phyloP scores from a whole-genome alignment of 257 asterid species.

The Solanum bulbocastanum region DNA sequence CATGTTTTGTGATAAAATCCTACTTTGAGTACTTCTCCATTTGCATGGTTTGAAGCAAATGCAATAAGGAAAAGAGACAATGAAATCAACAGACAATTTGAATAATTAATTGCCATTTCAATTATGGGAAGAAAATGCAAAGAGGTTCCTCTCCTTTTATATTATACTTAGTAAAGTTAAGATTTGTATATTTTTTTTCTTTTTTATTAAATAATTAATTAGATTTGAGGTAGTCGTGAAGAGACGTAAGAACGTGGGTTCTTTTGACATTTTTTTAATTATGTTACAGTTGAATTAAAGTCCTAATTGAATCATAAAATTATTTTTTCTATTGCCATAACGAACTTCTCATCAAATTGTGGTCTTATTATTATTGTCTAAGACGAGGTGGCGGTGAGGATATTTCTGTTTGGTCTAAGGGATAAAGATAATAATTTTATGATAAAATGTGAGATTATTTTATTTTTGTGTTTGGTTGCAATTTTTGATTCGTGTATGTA shows the following conservation, averaged over 20 bases:
- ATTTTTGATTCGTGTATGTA: background rate
- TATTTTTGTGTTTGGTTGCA: background rate
- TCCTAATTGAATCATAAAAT: background rate
- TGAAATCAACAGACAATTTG: background rate
- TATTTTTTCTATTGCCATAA: background rate
- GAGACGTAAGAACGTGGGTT: background rate
- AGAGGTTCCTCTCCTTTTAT: background rate
- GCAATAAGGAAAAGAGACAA: constrained; percentile 1
- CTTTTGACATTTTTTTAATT: background rate
- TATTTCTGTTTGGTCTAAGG: background rate
- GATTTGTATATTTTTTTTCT: background rate
- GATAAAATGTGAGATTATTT: background rate
- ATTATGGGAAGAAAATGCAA: background rate
- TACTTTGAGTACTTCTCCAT: constrained; percentile 15
- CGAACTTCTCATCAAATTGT: background rate
- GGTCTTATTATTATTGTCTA: background rate
- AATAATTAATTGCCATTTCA: constrained; percentile 1
- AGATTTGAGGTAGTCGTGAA: background rate
- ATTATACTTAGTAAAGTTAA: background rate
- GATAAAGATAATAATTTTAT: background rate
- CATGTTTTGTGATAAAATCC: constrained; percentile 23
- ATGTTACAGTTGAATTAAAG: background rate
- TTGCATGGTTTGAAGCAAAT: constrained; percentile 10
- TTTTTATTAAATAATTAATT: background rate
- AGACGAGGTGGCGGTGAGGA: background rate